phyloP scores from a whole-genome alignment of 1,284 basidiomycete genomes.

The Malassezia caprae region DNA sequence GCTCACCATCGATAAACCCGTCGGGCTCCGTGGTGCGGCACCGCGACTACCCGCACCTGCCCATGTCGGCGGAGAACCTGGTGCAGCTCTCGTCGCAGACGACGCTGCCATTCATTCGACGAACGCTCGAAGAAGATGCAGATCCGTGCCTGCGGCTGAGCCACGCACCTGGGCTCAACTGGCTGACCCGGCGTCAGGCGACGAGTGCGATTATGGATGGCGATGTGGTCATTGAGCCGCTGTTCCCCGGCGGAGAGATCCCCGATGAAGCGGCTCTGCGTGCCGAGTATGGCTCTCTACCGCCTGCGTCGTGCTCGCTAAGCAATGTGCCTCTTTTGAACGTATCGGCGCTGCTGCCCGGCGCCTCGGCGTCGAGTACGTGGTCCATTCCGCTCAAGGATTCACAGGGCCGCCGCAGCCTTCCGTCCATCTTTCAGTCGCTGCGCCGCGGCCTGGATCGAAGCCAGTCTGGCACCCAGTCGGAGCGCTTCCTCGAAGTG shows the following conservation, averaged over 20 bases:
- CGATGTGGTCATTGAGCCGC: conserved; percentile 81
- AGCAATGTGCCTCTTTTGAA: conserved; percentile 40
- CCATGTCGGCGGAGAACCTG: conserved; percentile 35
- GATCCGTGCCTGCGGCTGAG: conserved; percentile 87
- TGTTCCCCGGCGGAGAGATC: conserved; percentile 51
- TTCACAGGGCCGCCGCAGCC: conserved; percentile 3
- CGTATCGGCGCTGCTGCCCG: conserved; percentile 25
- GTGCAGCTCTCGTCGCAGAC: conserved; percentile 46
- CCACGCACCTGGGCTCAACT: conserved; percentile 83
- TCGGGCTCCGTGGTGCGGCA: conserved; percentile 49
- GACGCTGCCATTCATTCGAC: conserved; percentile 70
- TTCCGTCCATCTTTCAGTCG: conserved; percentile 12
- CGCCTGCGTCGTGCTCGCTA: conserved; percentile 40
- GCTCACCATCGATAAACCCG: conserved; percentile 5
- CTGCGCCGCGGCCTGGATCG: conserved; percentile 9
- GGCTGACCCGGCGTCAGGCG: conserved; percentile 79
- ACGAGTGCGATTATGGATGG: conserved; percentile 74
- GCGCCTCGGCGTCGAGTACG: not conserved
- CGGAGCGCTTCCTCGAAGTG: not conserved
- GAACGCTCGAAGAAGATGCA: conserved; percentile 76
- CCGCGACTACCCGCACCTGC: conserved; percentile 56
- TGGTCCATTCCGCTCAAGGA: not conserved
- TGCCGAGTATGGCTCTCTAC: conserved; percentile 25
- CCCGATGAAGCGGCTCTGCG: conserved; percentile 34
- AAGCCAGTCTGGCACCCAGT: not conserved